Evolutionary conservation across 352 stramenopile species (phyloP).

Genomic region (Ochromonadaceae sp.): DNA sequence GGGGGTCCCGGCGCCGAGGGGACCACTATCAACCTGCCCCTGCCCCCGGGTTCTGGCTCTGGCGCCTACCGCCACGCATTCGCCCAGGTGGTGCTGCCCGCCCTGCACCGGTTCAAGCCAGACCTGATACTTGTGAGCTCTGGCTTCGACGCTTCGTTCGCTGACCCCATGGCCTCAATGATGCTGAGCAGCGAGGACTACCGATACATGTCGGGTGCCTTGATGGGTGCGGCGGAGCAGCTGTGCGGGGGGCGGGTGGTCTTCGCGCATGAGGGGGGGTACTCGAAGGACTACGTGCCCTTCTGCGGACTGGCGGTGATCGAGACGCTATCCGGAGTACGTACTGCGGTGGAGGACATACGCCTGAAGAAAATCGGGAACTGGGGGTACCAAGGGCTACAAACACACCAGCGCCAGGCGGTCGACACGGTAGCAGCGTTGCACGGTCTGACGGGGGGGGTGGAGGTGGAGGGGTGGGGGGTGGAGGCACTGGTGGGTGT

Average conservation of each 20-base stretch:
- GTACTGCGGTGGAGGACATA: slow-evolving; percentile 16
- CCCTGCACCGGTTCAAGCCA: slow-evolving; percentile 47
- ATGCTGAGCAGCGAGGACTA: slow-evolving; percentile 56
- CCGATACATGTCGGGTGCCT: slow-evolving; percentile 42
- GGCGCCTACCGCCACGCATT: slow-evolving; percentile 55
- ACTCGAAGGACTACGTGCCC: slow-evolving; percentile 67
- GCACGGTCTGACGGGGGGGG: neutral
- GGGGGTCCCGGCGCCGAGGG: slow-evolving; percentile 30
- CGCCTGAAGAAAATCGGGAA: slow-evolving; percentile 37
- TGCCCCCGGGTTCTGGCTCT: slow-evolving; percentile 50
- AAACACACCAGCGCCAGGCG: slow-evolving; percentile 39
- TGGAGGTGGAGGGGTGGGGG: too few species aligned
- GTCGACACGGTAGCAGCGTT: neutral
- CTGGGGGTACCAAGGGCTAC: slow-evolving; percentile 55
- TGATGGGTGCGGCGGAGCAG: slow-evolving; percentile 37
- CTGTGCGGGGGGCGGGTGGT: slow-evolving; percentile 27
- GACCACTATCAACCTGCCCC: slow-evolving; percentile 59
- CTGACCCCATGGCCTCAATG: slow-evolving; percentile 57
- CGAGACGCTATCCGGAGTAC: slow-evolving; percentile 43
- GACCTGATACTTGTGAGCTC: slow-evolving; percentile 42
- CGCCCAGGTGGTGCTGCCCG: slow-evolving; percentile 44
- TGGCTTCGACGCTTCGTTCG: slow-evolving; percentile 43
- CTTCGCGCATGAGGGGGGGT: slow-evolving; percentile 40
- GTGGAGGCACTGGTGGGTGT: too few species aligned
- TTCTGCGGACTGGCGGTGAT: slow-evolving; percentile 64